Conservation (phyloP, 345 rosid genomes). For the Eucalyptus tenuipes region DNA sequence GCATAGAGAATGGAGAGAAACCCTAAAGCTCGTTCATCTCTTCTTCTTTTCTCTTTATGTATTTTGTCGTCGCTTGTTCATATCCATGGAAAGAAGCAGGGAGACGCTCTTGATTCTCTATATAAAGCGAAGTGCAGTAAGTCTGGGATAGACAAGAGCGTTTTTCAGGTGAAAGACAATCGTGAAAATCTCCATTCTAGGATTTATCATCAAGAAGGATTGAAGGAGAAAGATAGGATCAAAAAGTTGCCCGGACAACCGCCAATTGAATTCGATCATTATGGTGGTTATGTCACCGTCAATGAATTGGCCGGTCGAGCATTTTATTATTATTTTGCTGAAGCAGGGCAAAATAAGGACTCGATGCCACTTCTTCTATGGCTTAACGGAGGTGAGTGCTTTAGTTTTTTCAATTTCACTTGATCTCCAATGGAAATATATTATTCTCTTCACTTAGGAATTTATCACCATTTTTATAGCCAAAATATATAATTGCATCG, state of each 20-base stretch:
- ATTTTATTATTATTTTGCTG: constrained; percentile 55
- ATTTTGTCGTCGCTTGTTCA: not conserved
- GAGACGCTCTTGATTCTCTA: constrained; percentile 5
- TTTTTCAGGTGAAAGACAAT: not conserved
- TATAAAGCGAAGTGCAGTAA: constrained; percentile 4
- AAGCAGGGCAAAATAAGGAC: constrained; percentile 20
- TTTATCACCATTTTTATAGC: not conserved
- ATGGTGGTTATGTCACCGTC: constrained; percentile 60
- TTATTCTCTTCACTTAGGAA: not conserved
- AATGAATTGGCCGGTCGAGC: constrained; percentile 46
- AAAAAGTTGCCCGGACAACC: constrained; percentile 51
- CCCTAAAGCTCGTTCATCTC: not conserved
- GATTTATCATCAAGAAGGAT: constrained; percentile 10
- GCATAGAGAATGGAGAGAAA: not conserved
- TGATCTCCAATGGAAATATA: not conserved
- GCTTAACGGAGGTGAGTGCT: constrained; percentile 69
- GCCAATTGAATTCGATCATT: constrained; percentile 29
- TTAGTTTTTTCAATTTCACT: not conserved
- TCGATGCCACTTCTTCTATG: constrained; percentile 70
- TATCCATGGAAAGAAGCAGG: not conserved
- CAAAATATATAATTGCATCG: not conserved
- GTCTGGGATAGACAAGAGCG: constrained; percentile 1
- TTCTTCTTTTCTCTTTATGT: not conserved
- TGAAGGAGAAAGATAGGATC: constrained; percentile 14
- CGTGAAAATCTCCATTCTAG: not conserved